Evolutionary conservation across 805 yeast genomes (phyloP).

Genomic region (Cyberlindnera suaveolens): DNA sequence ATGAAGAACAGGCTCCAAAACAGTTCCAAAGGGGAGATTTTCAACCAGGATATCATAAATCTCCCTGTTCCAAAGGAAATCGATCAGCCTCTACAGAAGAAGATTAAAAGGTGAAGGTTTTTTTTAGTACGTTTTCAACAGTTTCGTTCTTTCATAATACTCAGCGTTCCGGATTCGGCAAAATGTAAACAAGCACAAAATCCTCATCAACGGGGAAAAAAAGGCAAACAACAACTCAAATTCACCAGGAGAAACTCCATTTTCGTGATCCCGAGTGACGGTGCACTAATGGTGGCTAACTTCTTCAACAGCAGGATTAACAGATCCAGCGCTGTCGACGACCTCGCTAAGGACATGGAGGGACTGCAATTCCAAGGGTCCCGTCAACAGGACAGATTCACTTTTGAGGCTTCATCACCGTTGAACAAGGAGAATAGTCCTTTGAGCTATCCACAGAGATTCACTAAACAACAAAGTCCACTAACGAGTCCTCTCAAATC

Average conservation of each 20-base stretch:
- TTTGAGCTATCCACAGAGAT: conserved; percentile 8
- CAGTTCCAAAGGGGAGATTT: conserved; percentile 9
- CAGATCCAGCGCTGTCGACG: conserved; percentile 18
- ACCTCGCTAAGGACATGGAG: conserved; percentile 23
- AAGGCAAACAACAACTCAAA: conserved; percentile 4
- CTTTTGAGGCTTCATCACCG: conserved; percentile 26
- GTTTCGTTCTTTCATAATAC: neutral
- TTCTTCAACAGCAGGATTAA: conserved; percentile 19
- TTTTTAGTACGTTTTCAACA: neutral
- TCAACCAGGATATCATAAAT: conserved; percentile 18
- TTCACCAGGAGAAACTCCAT: neutral
- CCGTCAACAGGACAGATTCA: conserved; percentile 18
- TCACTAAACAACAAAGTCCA: conserved; percentile 11
- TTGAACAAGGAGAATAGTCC: conserved; percentile 38
- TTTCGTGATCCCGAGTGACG: neutral
- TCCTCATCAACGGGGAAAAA: conserved; percentile 2
- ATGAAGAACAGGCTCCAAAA: conserved; percentile 43
- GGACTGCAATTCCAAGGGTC: conserved; percentile 19
- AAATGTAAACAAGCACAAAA: conserved; percentile 16
- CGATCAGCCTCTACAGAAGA: conserved; percentile 5
- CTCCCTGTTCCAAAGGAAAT: conserved; percentile 4
- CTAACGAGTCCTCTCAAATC: conserved; percentile 10
- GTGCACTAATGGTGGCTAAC: conserved; percentile 21
- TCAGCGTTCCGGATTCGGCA: conserved; percentile 13
- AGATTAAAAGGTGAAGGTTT: conserved; percentile 1